These are phyloP conservation scores for Penicillium ochrochloron DNA, from an alignment of 495 filamentous ascomycete species.

Conservation along the genomic window DNA sequence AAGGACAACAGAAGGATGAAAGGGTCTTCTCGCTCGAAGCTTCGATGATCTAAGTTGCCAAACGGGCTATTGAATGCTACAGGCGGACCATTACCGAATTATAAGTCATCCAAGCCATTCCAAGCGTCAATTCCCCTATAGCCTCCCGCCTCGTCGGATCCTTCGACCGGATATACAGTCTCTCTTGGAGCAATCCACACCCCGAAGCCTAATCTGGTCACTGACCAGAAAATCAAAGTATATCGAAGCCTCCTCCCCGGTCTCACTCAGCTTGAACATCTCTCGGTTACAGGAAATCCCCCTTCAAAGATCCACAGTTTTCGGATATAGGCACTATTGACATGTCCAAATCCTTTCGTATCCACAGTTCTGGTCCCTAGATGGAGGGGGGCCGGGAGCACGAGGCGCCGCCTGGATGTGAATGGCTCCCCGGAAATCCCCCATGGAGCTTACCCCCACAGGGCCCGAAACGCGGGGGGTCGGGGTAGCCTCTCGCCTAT, in stretches of 20 bases:
- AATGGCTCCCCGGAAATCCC: conserved; percentile 18
- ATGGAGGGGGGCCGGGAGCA: background rate
- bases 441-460: conserved; percentile 12
- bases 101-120: conserved; percentile 3
- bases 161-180: background rate
- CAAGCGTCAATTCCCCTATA: conserved; percentile 1
- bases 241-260: conserved; percentile 12
- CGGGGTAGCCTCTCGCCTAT: background rate
- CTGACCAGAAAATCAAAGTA: conserved; percentile 8
- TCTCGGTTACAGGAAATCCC: conserved; percentile 11
- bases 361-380: background rate
- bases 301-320: conserved; percentile 14
- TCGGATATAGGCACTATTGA: background rate
- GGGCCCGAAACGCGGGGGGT: conserved; percentile 5
- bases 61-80: background rate
- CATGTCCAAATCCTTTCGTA: background rate
- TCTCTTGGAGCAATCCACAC: background rate
- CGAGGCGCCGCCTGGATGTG: background rate
- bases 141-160: background rate
- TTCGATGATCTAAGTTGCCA: background rate
- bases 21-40: background rate
- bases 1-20: background rate
- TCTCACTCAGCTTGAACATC: background rate
- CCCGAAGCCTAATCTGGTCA: background rate
- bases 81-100: conserved; percentile 4